Base-by-base conservation (phyloP, 2,329 filamentous ascomycete genomes). In the Aspergillus novoparasiticus region DNA sequence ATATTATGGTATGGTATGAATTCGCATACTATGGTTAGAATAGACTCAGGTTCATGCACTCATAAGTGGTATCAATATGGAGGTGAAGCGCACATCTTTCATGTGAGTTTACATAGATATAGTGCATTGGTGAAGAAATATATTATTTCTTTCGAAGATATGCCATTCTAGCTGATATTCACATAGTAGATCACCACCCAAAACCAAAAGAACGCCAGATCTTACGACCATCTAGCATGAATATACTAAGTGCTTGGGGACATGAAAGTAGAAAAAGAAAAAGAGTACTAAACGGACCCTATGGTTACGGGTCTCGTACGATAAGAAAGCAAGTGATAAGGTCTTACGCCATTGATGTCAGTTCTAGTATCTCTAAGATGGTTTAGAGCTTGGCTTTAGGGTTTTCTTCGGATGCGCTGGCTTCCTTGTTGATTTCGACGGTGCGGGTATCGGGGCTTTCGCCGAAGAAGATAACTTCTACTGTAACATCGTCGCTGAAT, bases 401-500 rank as follows among this genome's bases (percentile, higher is more conserved):
- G 21, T 78, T 78, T 19, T 80, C 76, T 57, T 81, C 80, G 2
- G 82, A 77, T 45, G 90, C 92, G 64, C 90, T 96, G 1, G 95
- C 95, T 73, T 97, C 94, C 67, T 90, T 84, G 78, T 98, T 99
- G 62, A 96, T 78, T 6, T 90, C 86, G 6, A 98, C 90, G 66
- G 90, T 89, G 41, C 94, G 93, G 34, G 86, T 90, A 75, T 89
- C 89, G 59, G 89, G 74, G 41, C 90, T 87, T 70, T 96, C 88
- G 64, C 95, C 95, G 72, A 99, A 99, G 85, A 99, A 99, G 74
- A 99, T 96, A 65, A 99, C 95, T 78, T 99, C 93, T 19, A 99
- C 94, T 0, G 95, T 99, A 66, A 99, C 82, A 76, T 99, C 95
- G 75, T 99, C 95, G 69, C 93, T 94, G 64, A 11, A 34, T 73